Base-by-base conservation (phyloP, 768 basidiomycete species). In the Amanita fuliginea region DNA sequence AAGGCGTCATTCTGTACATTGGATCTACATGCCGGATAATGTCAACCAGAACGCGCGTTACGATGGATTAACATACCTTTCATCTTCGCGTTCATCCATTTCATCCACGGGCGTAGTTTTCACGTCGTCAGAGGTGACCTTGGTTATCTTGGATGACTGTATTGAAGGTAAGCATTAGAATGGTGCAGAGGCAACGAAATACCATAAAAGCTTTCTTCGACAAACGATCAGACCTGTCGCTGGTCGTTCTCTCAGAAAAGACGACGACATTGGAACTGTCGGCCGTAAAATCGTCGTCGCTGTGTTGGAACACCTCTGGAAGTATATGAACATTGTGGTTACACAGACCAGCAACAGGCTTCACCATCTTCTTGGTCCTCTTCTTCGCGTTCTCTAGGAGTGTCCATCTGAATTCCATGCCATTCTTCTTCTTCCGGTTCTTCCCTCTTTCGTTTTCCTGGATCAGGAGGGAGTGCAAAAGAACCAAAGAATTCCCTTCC, bases 81-180 rank as follows among this genome's bases (percentile, higher is more conserved):
- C 83, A 16, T 81, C 75, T 40, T 76, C 79, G n/a, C 67, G 67
- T 1, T 77, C 74, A 33, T 63, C 66, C 14, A 62, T n/a, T 52
- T 10, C 62, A 57, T 47, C 61, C 64, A 45, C 61, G 59, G 36
- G 51, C 44, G 53, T 43, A 52, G 43, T 47, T 49, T 7, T 55
- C 22, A 28, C 53, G 0, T 56, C 47, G 28, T 72, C 68, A 50
- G 69, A 59, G 21, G 70, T 72, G 24, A 89, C 52, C 56, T 79
- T 82, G 16, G 76, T 72, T 19, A 87, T 75, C 66, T 83, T 90
- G 19, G 89, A 87, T 3, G 88, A 92, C 88, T 89, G 52, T 42
- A 43, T 37, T 43, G 42, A 36, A 46, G 54, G 35, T 14, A 51
- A 51, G 36, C 55, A 42, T n/a, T 21, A 34, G 36, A 33, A 22